Base-by-base conservation (phyloP, 495 filamentous ascomycete genomes). In the Penicillium antarcticum region DNA sequence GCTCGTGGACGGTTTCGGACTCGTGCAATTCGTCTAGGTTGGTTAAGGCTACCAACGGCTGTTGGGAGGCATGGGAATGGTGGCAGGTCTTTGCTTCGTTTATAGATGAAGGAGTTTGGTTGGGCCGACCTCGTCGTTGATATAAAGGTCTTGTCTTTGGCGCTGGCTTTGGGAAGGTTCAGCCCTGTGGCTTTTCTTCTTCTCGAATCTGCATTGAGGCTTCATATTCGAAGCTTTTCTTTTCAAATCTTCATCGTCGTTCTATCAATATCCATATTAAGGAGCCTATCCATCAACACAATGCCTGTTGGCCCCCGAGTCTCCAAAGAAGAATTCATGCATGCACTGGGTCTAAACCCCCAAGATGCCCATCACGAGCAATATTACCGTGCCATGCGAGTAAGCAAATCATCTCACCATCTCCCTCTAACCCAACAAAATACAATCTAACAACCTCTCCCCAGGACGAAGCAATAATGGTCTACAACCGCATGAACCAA, bases 241-340 rank as follows among this genome's bases (percentile, higher is more conserved):
- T 5, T 23, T 7, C 5, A 29, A 9, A 8, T 9, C 5, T 7
- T 9, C 26, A 9, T 29, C 26, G 0, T 0, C 21, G 2, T 23
- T 23, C 21, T 23, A 23, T 2, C 31, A n/a, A 33, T 8, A 7
- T 44, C 26, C 9, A 29, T 17, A 13, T 14, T 14, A 11, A 18
- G 7, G 3, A 37, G 11, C 13, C 47, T 10, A 31, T 34, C 16
- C 26, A n/a, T 21, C 14, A 23, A 31, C 23, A 33, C 40, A 72
- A 49, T 60, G 34, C 48, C 68, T 8, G 72, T 74, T 42, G 70
- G 70, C 5, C 72, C 72, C n/a, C 69, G 73, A 52, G 73, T 68
- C 48, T 71, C 71, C 23, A 76, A 76, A 46, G 71, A 74, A 42
- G 71, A 76, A 48, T 76, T 76, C 48, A 73, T 76, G 69, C 60